phyloP scores from a whole-genome alignment of 2,329 filamentous ascomycete species.

The Paracamarosporium sp. region DNA sequence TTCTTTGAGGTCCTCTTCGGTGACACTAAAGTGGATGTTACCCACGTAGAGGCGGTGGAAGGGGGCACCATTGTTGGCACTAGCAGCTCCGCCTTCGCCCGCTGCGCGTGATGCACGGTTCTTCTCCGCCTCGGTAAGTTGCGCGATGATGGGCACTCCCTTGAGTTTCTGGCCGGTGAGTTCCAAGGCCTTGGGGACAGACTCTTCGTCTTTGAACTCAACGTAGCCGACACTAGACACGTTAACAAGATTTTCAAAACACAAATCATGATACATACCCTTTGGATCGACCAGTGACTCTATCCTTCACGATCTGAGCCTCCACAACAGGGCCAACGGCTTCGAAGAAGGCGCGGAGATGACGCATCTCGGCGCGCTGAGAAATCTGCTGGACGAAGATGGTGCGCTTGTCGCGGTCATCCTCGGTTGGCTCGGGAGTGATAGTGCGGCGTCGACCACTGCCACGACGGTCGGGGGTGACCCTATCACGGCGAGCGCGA shows the following conservation, averaged over 20 bases:
- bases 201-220: slow-evolving; percentile 97
- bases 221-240: slow-evolving; percentile 88
- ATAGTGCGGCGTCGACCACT: slow-evolving; percentile 50
- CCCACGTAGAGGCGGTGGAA: slow-evolving; percentile 99
- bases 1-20: slow-evolving; percentile 91
- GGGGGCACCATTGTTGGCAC: slow-evolving; percentile 81
- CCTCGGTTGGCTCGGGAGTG: slow-evolving; percentile 83
- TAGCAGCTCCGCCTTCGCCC: slow-evolving; percentile 60
- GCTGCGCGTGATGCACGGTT: slow-evolving; percentile 95
- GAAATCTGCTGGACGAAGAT: slow-evolving; percentile 99
- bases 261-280: slow-evolving; percentile 67
- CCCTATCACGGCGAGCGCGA: slow-evolving; percentile 40
- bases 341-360: slow-evolving; percentile 94
- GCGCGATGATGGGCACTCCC: slow-evolving; percentile 98
- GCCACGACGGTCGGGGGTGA: slow-evolving; percentile 53
- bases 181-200: slow-evolving; percentile 90
- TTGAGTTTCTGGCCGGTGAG: slow-evolving; percentile 98
- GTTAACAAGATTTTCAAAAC: slow-evolving; percentile 45
- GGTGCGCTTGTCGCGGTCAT: slow-evolving; percentile 94
- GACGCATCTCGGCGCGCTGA: slow-evolving; percentile 87
- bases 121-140: slow-evolving; percentile 98
- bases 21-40: slow-evolving; percentile 99
- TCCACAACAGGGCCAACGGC: slow-evolving; percentile 94
- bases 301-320: slow-evolving; percentile 97
- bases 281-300: slow-evolving; percentile 95